A percentile compares a stretch with the other conserved stretches of the same genome.
phyloP scores from a whole-genome alignment of 2,329 filamentous ascomycete genomes.

The Endocalyx cinctus region DNA sequence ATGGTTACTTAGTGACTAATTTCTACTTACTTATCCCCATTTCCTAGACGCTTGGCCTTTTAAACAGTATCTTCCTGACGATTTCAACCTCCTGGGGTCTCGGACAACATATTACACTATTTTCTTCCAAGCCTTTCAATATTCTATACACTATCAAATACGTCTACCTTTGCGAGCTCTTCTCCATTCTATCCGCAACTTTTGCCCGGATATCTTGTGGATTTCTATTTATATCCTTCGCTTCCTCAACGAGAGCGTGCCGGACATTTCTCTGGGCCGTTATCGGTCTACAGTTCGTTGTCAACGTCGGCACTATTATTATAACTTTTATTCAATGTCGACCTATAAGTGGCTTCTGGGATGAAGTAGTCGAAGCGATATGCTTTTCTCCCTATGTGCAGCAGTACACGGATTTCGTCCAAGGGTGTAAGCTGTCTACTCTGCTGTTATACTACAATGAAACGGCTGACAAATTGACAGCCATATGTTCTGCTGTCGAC shows the following conservation, averaged over 20 bases:
- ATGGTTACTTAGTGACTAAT: too few species aligned
- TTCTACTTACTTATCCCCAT: too few species aligned
- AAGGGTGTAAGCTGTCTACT: conserved; percentile 11
- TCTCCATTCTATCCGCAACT: conserved; percentile 10
- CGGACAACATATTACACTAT: conserved; percentile 5
- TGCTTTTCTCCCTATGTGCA: conserved; percentile 10
- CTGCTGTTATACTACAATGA: neutral
- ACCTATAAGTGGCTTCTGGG: conserved; percentile 10
- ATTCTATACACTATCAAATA: conserved; percentile 12
- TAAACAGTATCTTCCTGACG: conserved; percentile 8
- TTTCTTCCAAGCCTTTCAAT: neutral
- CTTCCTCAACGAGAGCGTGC: conserved; percentile 3
- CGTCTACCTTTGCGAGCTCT: conserved; percentile 12
- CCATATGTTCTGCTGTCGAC: conserved; percentile 11
- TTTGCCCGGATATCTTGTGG: conserved; percentile 14
- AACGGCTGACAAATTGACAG: conserved; percentile 5
- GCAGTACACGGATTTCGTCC: conserved; percentile 11
- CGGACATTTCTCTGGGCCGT: conserved; percentile 12
- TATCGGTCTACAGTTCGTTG: conserved; percentile 11
- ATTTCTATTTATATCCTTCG: conserved; percentile 9
- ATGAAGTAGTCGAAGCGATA: conserved; percentile 2
- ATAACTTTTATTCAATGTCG: conserved; percentile 11
- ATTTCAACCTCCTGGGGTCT: conserved; percentile 11
- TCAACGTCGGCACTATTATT: conserved; percentile 9
- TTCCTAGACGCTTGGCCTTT: conserved; percentile 8